These are phyloP conservation scores for Acer yangbiense DNA, from an alignment of 345 rosid species.

Conservation along the genomic window DNA sequence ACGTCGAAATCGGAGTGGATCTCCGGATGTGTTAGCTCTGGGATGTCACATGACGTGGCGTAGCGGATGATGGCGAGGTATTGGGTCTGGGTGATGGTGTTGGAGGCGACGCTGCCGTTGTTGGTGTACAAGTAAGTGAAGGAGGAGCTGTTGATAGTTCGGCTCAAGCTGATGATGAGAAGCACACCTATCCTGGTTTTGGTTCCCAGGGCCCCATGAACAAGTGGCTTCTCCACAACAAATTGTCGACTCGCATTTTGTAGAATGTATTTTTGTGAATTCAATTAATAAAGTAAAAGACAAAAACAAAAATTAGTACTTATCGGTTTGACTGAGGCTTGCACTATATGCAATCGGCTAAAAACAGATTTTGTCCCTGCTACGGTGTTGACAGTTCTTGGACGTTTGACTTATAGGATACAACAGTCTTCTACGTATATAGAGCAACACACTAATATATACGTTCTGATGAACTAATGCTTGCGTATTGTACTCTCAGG, in stretches of 20 bases:
- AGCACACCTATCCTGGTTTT: conserved; percentile 5
- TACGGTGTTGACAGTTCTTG: too few relatives aligned
- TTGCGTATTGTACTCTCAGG: too few relatives aligned
- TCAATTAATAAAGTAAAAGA: too few relatives aligned
- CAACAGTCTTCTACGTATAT: too few relatives aligned
- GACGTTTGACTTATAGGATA: too few relatives aligned
- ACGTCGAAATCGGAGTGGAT: conserved; percentile 83
- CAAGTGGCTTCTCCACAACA: conserved; percentile 2
- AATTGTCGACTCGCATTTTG: neutral
- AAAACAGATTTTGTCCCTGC: too few relatives aligned
- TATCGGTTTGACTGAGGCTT: too few relatives aligned
- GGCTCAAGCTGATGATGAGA: conserved; percentile 19
- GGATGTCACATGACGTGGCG: conserved; percentile 50
- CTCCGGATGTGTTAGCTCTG: conserved; percentile 41
- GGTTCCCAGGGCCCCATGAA: conserved; percentile 6
- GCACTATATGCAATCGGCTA: too few relatives aligned
- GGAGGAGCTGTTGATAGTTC: conserved; percentile 8
- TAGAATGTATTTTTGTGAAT: too few relatives aligned
- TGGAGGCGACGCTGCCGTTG: conserved; percentile 3
- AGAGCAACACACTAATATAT: too few relatives aligned
- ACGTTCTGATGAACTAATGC: too few relatives aligned
- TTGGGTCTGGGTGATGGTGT: conserved; percentile 33
- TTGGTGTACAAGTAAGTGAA: conserved; percentile 7
- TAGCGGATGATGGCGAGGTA: conserved; percentile 56
- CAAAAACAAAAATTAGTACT: too few relatives aligned